Evolutionary conservation across 345 rosid species (phyloP), one percentile per base, ranked within the genome.

Genomic region (Populus alba): DNA sequence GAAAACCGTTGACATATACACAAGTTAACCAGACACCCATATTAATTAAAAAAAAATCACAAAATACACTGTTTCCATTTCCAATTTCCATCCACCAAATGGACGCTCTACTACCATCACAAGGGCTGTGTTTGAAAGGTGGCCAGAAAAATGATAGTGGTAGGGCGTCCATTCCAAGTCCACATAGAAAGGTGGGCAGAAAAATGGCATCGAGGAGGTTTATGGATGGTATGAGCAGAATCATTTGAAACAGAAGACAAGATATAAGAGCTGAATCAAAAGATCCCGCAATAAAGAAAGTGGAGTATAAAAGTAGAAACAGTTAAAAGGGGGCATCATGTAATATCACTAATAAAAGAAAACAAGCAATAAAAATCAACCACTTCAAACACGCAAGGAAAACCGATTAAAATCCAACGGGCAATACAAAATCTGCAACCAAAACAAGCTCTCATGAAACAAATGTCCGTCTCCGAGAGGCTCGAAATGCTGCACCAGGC

Each of bases 341-440:
- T 7, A 20, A 20, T 7, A 8, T 53, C 59, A 53, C n/a, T 20
- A 0, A 53, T 23, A 1, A 1, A 59, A 59, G 29, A 27, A 22
- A 72, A 68, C 37, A 63, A 45, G 37, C n/a, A 17, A 61, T 57
- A 69, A 35, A 2, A 51, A 62, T 9, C 35, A 69, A 59, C 37
- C 12, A 41, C 39, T 31, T 51, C 47, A 29, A 73, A 66, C 61
- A n/a, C 51, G 62, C 35, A 49, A 25, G 70, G 15, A 20, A 37
- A 33, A 23, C 55, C 38, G 22, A 55, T 69, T 31, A 59, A 37
- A 23, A 57, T 63, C 47, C 70, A 63, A 70, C 66, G 63, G 3
- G 45, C 53, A 59, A 67, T 66, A 63, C 80, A 75, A 76, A 79
- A 75, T 73, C 72, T 70, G 75, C 61, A 81, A 70, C 25, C 77